Evolutionary conservation across 441 rosid species (phyloP), one percentile per base, ranked within the genome.

Genomic region (Euphorbia corollata): DNA sequence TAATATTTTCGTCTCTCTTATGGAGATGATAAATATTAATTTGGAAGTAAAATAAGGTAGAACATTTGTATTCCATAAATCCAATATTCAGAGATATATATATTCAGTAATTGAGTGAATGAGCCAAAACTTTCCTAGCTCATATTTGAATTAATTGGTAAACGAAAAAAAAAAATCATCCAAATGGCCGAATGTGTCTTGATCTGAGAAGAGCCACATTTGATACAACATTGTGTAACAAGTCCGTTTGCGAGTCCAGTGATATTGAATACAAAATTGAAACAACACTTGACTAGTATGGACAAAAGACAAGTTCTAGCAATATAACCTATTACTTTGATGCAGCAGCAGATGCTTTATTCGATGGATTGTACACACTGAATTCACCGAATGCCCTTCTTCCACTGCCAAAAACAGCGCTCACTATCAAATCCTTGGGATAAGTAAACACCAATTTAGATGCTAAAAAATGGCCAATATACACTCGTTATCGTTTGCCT

Each of bases 361-460:
- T 87, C 34, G 78, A 71, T 43, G 91, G 95, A 78, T 86, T 87
- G 82, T 85, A 93, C 30, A 90, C 94, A 47, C 92, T 93, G 84
- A 82, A 90, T 45, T 93, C 96, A 0, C 97, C 96, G 19, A 90
- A 90, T n/a, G 89, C 96, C 80, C 97, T 87, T 71, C 83, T 86
- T 55, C 97, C 96, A 77, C 98, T 91, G 85, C 65, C 72, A 78
- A 87, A 82, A 80, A 79, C 72, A 78, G 50, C 48, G 69, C 61
- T 43, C 79, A 76, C 48, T 75, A 66, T 87, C 85, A 87, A 75
- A 82, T 67, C 84, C 82, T 83, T 78, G 70, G 64, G 51, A 72
- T 67, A 69, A 70, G 67, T 70, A 77, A 74, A 55, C 72, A 79
- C 47, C 65, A 11, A 1, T 67, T 73, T 67, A 78, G 76, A 27